These are phyloP conservation scores for Lepidium africanum DNA, from an alignment of 345 rosid genomes.

Conservation along the genomic window DNA sequence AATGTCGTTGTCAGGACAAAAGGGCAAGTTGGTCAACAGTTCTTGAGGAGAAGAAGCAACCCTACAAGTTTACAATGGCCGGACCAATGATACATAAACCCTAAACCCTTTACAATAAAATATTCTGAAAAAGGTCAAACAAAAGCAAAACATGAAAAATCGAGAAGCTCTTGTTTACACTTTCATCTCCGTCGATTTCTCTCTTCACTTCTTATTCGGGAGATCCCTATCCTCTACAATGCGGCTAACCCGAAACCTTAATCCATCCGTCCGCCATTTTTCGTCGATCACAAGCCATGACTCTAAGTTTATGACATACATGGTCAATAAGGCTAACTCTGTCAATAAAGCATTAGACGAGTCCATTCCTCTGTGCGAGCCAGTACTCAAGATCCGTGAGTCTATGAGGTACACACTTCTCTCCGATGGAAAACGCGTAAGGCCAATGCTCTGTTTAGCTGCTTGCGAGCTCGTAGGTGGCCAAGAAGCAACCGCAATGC, in stretches of 20 bases:
- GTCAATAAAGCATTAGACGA: constrained; percentile 60
- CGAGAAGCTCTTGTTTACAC: constrained; percentile 1
- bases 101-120: neutral
- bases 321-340: constrained; percentile 42
- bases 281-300: neutral
- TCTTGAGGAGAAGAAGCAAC: too few species aligned
- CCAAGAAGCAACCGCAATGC: constrained; percentile 48
- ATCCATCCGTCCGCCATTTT: neutral
- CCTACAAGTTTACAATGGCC: too few species aligned
- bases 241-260: neutral
- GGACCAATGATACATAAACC: neutral
- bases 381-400: constrained; percentile 57
- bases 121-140: neutral
- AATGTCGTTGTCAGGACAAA: too few species aligned
- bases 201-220: neutral
- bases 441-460: constrained; percentile 66
- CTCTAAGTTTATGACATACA: constrained; percentile 54
- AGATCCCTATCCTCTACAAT: neutral
- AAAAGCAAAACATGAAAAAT: neutral
- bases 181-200: neutral
- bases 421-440: constrained; percentile 67
- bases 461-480: constrained; percentile 81
- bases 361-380: constrained; percentile 46
- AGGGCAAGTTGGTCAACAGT: too few species aligned
- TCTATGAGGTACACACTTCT: constrained; percentile 83